Evolutionary conservation across 345 rosid species (phyloP), one percentile per base, ranked within the genome.

Genomic region (Physaria fendleri): DNA sequence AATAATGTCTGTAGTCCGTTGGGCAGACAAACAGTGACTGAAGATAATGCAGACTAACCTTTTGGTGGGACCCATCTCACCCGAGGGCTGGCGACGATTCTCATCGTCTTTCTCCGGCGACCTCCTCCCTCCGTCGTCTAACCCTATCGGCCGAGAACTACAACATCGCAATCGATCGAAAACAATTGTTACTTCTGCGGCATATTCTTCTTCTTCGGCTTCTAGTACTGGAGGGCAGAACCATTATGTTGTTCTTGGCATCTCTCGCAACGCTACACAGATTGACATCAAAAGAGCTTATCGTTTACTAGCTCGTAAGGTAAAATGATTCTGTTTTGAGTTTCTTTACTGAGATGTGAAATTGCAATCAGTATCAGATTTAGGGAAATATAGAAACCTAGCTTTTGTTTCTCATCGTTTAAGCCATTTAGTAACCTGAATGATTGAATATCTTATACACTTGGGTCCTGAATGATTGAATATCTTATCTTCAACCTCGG

Each of bases 301-400:
- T 77, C 98, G 92, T 34, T 74, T 84, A 32, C 92, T 91, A 25
- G 96, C 98, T 39, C 90, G 84, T 43, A 85, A 84, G 96, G 96
- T 88, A 65, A 53, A 15, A n/a, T 3, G 9, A 30, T 1, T 10
- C 32, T n/a, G 17, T 10, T 32, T 32, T 32, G n/a, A n/a, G n/a
- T n/a, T n/a, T n/a, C n/a, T n/a, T n/a, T n/a, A n/a, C n/a, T n/a
- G n/a, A n/a, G 4, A 22, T 42, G 8, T 59, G 32, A 32, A 59
- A 8, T 30, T 54, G 62, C 9, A 41, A 41, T 42, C 10, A 52
- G 4, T 42, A 42, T 41, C 20, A 41, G 43, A 34, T 37, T n/a
- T n/a, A n/a, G n/a, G n/a, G n/a, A n/a, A n/a, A n/a, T n/a, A n/a
- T n/a, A 47, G 34, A 16, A 18, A 28, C 18, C 12, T 27, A 25